Evolutionary conservation across 2,329 filamentous ascomycete species (phyloP).

Genomic region (Graphilbum sp.): DNA sequence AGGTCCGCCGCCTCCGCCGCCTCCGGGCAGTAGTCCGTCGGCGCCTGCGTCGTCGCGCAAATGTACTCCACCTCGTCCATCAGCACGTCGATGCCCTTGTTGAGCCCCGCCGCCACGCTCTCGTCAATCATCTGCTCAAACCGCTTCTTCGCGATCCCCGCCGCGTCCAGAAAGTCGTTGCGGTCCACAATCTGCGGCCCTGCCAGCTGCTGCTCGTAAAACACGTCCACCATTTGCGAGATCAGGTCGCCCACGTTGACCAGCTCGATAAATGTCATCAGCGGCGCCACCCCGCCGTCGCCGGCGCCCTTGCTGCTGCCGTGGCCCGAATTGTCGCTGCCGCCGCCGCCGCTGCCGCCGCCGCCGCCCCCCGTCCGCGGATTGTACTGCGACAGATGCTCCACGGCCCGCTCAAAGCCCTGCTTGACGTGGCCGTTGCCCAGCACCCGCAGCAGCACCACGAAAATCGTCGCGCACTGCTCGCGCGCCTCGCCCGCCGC

Average conservation of each 20-base stretch:
- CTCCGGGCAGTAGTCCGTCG: conserved; percentile 78
- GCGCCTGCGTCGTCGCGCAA: conserved; percentile 70
- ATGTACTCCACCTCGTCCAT: conserved; percentile 98
- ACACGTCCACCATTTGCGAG: conserved; percentile 97
- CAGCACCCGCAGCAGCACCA: conserved; percentile 66
- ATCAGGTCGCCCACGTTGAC: conserved; percentile 97
- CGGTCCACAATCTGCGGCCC: conserved; percentile 69
- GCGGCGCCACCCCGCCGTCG: conserved; percentile 55
- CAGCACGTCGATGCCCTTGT: conserved; percentile 93
- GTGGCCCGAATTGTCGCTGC: too few species aligned
- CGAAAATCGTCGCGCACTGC: conserved; percentile 82
- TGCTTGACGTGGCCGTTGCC: conserved; percentile 75
- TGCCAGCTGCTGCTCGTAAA: conserved; percentile 89
- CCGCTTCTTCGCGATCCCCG: conserved; percentile 88
- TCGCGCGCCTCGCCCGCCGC: conserved; percentile 69
- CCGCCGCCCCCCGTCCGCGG: conserved; percentile 46
- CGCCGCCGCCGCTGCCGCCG: background rate
- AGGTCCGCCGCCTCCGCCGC: conserved; percentile 16
- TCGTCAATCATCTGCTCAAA: conserved; percentile 99
- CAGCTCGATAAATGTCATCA: conserved; percentile 90
- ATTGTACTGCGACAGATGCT: conserved; percentile 80
- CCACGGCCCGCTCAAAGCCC: conserved; percentile 88
- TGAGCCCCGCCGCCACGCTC: conserved; percentile 83
- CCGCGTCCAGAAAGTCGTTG: conserved; percentile 87
- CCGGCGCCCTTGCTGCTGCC: background rate